A percentile compares a stretch with the other conserved stretches of the same genome.
phyloP scores from a whole-genome alignment of 2,329 filamentous ascomycete species.

The Epichloe bromicola region DNA sequence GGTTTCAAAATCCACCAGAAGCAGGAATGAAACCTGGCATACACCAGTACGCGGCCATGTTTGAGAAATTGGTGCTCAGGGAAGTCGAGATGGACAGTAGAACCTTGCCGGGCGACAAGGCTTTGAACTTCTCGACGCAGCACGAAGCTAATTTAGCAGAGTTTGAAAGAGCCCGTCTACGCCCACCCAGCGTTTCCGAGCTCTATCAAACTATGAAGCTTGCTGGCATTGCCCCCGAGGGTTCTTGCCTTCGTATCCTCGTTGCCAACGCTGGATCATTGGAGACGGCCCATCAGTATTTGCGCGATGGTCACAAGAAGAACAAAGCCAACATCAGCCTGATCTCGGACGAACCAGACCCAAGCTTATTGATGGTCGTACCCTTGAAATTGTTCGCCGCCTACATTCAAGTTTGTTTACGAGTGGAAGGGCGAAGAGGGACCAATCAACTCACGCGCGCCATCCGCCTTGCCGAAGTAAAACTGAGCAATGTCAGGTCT shows the following conservation, averaged over 20 bases:
- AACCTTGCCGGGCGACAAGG: constrained; percentile 45
- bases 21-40: constrained; percentile 22
- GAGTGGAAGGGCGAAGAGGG: constrained; percentile 9
- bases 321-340: constrained; percentile 8
- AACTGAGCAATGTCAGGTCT: constrained; percentile 12
- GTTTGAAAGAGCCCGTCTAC: constrained; percentile 50
- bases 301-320: constrained; percentile 28
- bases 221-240: constrained; percentile 33
- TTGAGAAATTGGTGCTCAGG: constrained; percentile 37
- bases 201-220: constrained; percentile 47
- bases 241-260: constrained; percentile 40
- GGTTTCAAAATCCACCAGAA: constrained; percentile 27
- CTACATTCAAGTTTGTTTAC: constrained; percentile 28
- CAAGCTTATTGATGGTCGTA: constrained; percentile 12
- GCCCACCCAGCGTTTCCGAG: constrained; percentile 43
- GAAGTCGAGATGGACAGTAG: constrained; percentile 14
- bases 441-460: constrained; percentile 18
- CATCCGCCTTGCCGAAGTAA: constrained; percentile 16
- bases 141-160: constrained; percentile 41
- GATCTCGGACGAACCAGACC: constrained; percentile 12
- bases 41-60: constrained; percentile 46
- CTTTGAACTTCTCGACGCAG: constrained; percentile 30
- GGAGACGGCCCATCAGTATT: constrained; percentile 33
- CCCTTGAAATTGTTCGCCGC: constrained; percentile 30
- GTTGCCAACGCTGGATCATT: constrained; percentile 38